Evolutionary conservation across 106 monocot genomes (phyloP).

Genomic region (Acanthochlamys bracteata): DNA sequence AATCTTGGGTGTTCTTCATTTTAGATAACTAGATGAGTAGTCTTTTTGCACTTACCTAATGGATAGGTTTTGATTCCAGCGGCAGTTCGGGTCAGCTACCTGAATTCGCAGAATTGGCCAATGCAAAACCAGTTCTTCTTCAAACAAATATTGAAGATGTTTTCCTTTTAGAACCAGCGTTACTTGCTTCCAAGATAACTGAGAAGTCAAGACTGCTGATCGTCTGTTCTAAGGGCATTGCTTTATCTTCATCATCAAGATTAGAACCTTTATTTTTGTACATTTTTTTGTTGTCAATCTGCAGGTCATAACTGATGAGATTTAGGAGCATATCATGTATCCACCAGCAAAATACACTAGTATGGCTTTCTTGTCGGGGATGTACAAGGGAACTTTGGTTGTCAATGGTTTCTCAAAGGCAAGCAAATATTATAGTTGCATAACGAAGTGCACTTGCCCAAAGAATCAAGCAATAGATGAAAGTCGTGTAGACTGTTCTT

Average conservation of each 20-base stretch:
- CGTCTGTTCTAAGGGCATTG: conserved; percentile 26
- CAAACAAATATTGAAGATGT: conserved; percentile 71
- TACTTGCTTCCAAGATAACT: conserved; percentile 53
- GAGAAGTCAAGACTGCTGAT: conserved; percentile 87
- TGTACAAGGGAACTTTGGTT: conserved; percentile 91
- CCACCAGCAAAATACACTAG: conserved; percentile 84
- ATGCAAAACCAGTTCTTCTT: conserved; percentile 71
- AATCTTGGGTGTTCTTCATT: not conserved
- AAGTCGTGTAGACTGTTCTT: not conserved
- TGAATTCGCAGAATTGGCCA: conserved; percentile 89
- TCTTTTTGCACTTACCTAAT: not conserved
- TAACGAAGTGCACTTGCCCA: not conserved
- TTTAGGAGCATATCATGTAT: conserved; percentile 97
- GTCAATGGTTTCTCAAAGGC: conserved; percentile 99
- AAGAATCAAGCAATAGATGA: not conserved
- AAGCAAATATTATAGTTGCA: not conserved
- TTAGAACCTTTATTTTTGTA: not conserved
- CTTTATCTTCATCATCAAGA: not conserved
- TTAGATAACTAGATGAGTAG: not conserved
- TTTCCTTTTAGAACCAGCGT: conserved; percentile 61
- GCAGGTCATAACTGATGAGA: conserved; percentile 96
- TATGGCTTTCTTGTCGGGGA: conserved; percentile 88
- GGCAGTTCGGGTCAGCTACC: conserved; percentile 94
- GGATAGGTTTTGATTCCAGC: conserved; percentile 78
- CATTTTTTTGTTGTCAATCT: not conserved